Conservation (phyloP, 129 eudicot species). For the Flaveria linearis region DNA sequence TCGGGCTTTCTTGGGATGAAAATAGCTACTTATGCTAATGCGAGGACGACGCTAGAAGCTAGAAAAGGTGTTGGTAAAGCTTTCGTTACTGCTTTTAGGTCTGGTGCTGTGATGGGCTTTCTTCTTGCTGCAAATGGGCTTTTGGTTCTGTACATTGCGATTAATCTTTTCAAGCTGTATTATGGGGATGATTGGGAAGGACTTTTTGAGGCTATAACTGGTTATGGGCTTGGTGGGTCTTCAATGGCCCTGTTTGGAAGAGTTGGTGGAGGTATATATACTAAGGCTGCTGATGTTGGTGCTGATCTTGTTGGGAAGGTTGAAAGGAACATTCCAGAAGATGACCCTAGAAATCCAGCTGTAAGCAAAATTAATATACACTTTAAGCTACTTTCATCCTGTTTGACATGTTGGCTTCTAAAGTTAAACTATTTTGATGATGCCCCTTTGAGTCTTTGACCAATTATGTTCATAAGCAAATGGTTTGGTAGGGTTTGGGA, state of each 20-base stretch:
- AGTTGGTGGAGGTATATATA: slow-evolving; percentile 80
- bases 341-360: slow-evolving; percentile 81
- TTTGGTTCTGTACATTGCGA: slow-evolving; percentile 53
- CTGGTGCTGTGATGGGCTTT: slow-evolving; percentile 84
- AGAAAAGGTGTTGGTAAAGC: slow-evolving; percentile 81
- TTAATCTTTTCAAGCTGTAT: slow-evolving; percentile 64
- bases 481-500: neutral
- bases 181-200: slow-evolving; percentile 90
- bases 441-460: neutral
- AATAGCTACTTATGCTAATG: slow-evolving; percentile 82
- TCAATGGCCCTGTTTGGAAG: slow-evolving; percentile 83
- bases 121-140: slow-evolving; percentile 82
- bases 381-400: neutral
- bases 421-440: neutral
- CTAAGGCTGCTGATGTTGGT: slow-evolving; percentile 83
- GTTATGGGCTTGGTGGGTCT: slow-evolving; percentile 83
- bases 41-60: slow-evolving; percentile 73
- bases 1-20: slow-evolving; percentile 94
- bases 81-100: slow-evolving; percentile 57
- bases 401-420: neutral
- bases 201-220: slow-evolving; percentile 71
- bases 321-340: slow-evolving; percentile 82
- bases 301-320: slow-evolving; percentile 84
- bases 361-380: slow-evolving; percentile 39
- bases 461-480: neutral